Conservation (phyloP, 1,284 basidiomycete species). For the Trichosporon ovoides region DNA sequence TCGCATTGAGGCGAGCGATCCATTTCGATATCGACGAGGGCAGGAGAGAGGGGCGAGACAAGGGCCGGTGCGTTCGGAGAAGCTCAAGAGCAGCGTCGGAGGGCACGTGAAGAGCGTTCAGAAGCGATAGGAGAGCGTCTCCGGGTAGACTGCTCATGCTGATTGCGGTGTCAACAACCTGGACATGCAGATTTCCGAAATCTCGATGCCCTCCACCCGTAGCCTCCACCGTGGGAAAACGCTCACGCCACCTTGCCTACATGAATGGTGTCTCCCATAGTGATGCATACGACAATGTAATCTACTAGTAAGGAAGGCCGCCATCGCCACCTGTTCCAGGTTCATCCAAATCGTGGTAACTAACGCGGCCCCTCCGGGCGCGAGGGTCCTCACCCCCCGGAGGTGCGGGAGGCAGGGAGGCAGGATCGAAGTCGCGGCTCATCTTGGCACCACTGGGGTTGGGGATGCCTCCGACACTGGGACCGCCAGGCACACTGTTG, state of each 20-base stretch:
- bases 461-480: background rate
- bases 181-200: constrained; percentile 2
- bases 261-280: background rate
- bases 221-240: background rate
- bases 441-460: constrained; percentile 11
- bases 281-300: background rate
- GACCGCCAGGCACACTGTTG: constrained; percentile 7
- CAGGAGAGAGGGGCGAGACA: constrained; percentile 30
- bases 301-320: constrained; percentile 41
- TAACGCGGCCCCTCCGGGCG: constrained; percentile 41
- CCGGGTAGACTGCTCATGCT: constrained; percentile 6
- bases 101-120: constrained; percentile 32
- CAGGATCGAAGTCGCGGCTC: constrained; percentile 15
- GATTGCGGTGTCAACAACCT: background rate
- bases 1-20: constrained; percentile 34
- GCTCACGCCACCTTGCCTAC: background rate
- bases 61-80: constrained; percentile 27
- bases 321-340: constrained; percentile 36
- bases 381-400: constrained; percentile 44
- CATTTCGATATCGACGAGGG: constrained; percentile 31
- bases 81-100: constrained; percentile 29
- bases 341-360: constrained; percentile 46
- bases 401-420: constrained; percentile 26
- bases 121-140: constrained; percentile 18
- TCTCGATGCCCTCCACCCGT: background rate